Conservation (phyloP, 2,329 filamentous ascomycete species). For the Myriosclerotinia scirpicola region DNA sequence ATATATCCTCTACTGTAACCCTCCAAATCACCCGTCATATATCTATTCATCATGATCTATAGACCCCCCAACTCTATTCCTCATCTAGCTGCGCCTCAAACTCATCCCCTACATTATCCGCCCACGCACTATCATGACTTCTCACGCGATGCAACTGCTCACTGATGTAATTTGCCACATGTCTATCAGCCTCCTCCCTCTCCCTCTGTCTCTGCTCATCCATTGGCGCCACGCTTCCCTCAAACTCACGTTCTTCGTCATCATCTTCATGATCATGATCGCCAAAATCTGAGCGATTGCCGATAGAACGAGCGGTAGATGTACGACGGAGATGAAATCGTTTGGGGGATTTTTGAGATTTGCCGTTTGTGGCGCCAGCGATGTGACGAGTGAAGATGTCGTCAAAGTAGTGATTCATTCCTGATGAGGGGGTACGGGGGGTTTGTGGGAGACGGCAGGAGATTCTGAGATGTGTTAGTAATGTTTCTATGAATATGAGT, state of each 20-base stretch:
- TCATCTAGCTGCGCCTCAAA: conserved; percentile 58
- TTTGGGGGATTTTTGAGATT: conserved; percentile 42
- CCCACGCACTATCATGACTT: conserved; percentile 45
- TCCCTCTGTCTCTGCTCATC: conserved; percentile 53
- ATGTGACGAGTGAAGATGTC: conserved; percentile 71
- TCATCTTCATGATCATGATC: conserved; percentile 37
- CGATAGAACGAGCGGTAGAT: conserved; percentile 80
- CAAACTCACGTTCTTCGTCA: conserved; percentile 39
- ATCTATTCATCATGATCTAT: neutral
- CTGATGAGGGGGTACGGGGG: conserved; percentile 79
- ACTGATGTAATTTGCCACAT: conserved; percentile 78
- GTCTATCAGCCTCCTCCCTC: conserved; percentile 59
- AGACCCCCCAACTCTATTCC: conserved; percentile 5
- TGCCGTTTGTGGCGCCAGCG: conserved; percentile 36
- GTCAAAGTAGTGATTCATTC: conserved; percentile 92
- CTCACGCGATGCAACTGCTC: conserved; percentile 76
- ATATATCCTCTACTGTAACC: neutral
- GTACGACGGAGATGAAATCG: conserved; percentile 66
- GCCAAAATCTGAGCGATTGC: conserved; percentile 76
- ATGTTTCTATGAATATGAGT: neutral
- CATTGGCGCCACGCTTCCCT: conserved; percentile 49
- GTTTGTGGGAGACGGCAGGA: conserved; percentile 91
- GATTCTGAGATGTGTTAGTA: conserved; percentile 59
- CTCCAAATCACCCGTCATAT: neutral
- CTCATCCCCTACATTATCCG: conserved; percentile 55